Base-by-base conservation (phyloP, 768 basidiomycete genomes). In the Lactarius hengduanensis region DNA sequence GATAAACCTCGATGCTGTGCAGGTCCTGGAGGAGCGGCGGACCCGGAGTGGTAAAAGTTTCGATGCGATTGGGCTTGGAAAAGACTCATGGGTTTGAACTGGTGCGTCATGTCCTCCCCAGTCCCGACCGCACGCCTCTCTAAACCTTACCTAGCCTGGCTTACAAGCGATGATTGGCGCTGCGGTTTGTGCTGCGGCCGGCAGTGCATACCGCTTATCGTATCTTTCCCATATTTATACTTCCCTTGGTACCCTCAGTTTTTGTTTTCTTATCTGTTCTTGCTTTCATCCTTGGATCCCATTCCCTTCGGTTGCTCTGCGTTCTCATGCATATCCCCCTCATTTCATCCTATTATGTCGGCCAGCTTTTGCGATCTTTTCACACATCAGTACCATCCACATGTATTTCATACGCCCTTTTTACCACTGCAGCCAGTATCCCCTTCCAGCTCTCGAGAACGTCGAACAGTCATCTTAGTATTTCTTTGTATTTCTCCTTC, bases 41-140 rank as follows among this genome's bases (percentile, higher is more conserved):
- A 90, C 90, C n/a, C 80, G 91, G 65, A 92, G 91, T 70, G 91
- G 91, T 59, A 92, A 91, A 78, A 89, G 84, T 76, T 93, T 93
- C 69, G 91, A 92, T 72, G 91, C 86, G 54, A 89, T 90, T 72
- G 84, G 88, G 22, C 81, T 87, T n/a, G 89, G 89, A 64, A 87
- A 88, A 74, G 87, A 90, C 45, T 83, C 83, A 50, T 92, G 90
- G 90, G 85, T 91, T 62, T 90, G 82, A 80, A 70, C 64, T 63
- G 65, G 83, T 84, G 77, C 75, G 84, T 79, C 61, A 16, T 41
- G 54, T 63, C 22, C 15, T 38, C 36, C 38, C 18, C 32, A 34
- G 50, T 32, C 13, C 40, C 54, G 40, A 43, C 32, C 30, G 55
- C 28, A 57, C 56, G 26, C 22, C 36, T 34, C 30, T 32, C 30